Evolutionary conservation across 176 grass and related monocot species (phyloP).

Genomic region (Zoysia pacifica): DNA sequence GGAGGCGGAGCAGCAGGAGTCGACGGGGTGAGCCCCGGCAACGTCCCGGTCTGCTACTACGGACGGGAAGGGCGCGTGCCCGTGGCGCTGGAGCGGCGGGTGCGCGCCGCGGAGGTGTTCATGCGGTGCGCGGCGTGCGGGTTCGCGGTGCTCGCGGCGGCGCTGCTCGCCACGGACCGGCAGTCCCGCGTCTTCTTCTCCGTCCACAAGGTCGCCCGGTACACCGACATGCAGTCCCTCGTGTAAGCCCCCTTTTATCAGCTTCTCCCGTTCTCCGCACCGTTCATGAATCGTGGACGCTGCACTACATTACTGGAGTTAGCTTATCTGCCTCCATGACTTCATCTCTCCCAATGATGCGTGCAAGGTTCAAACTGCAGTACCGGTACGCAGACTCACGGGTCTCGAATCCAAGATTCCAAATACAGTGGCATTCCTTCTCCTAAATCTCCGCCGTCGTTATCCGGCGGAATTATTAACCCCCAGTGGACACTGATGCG

Average conservation of each 20-base stretch:
- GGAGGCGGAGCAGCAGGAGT: not conserved
- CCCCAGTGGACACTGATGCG: not conserved
- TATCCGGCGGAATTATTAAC: conserved; percentile 1
- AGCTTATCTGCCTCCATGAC: not conserved
- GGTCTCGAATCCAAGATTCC: not conserved
- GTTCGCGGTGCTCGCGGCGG: conserved; percentile 66
- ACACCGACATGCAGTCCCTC: conserved; percentile 80
- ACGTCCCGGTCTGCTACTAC: conserved; percentile 73
- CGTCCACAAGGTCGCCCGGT: conserved; percentile 71
- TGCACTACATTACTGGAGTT: not conserved
- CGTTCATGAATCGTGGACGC: not conserved
- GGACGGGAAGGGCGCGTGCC: conserved; percentile 42
- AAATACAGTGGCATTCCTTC: conserved; percentile 4
- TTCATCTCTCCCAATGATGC: not conserved
- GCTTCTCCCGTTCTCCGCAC: not conserved
- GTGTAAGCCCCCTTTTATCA: conserved; percentile 55
- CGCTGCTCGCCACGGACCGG: conserved; percentile 56
- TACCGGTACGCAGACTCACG: not conserved
- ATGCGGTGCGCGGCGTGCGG: conserved; percentile 68
- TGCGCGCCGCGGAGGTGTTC: conserved; percentile 65
- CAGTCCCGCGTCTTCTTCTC: conserved; percentile 74
- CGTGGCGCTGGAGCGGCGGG: conserved; percentile 65
- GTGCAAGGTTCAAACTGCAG: not conserved
- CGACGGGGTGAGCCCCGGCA: conserved; percentile 60
- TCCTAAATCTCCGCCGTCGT: not conserved